Percentiles rank a stretch among this genome's conserved stretches.
These are phyloP conservation scores for Phytophthora idaei DNA, from an alignment of 352 stramenopile species.

Conservation along the genomic window DNA sequence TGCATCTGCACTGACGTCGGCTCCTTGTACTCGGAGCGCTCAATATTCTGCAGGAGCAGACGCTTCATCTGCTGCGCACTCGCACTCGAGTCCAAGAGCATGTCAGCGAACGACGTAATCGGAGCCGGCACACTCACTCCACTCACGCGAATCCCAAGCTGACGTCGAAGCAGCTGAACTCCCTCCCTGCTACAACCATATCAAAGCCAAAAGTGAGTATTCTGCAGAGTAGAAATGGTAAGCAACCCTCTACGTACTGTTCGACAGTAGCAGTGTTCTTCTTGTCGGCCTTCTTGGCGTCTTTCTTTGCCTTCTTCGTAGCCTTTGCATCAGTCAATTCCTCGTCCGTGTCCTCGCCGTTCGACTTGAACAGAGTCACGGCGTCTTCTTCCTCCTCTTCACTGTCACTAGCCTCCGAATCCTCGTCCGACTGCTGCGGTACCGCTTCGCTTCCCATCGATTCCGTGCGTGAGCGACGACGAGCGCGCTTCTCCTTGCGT, in stretches of 20 bases:
- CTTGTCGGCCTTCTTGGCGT: constrained; percentile 36
- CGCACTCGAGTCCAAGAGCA: constrained; percentile 55
- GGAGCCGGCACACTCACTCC: constrained; percentile 68
- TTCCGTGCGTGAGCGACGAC: constrained; percentile 45
- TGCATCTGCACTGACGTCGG: constrained; percentile 99
- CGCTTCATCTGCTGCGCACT: constrained; percentile 65
- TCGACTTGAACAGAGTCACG: constrained; percentile 63
- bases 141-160: constrained; percentile 83
- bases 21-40: constrained; percentile 96
- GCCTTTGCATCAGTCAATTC: constrained; percentile 9
- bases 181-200: constrained; percentile 44
- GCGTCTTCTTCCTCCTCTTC: constrained; percentile 43
- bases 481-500: constrained; percentile 50
- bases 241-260: constrained; percentile 24
- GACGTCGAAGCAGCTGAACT: constrained; percentile 68
- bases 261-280: constrained; percentile 26
- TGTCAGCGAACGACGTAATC: constrained; percentile 77
- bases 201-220: constrained; percentile 11
- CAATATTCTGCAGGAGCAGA: constrained; percentile 83
- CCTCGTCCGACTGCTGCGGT: constrained; percentile 16
- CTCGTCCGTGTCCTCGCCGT: constrained; percentile 19
- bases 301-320: constrained; percentile 28
- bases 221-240: background rate
- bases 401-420: constrained; percentile 31
- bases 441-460: constrained; percentile 42